Base-by-base conservation (phyloP, 352 stramenopile species). In the Thraustochytrium sp. region DNA sequence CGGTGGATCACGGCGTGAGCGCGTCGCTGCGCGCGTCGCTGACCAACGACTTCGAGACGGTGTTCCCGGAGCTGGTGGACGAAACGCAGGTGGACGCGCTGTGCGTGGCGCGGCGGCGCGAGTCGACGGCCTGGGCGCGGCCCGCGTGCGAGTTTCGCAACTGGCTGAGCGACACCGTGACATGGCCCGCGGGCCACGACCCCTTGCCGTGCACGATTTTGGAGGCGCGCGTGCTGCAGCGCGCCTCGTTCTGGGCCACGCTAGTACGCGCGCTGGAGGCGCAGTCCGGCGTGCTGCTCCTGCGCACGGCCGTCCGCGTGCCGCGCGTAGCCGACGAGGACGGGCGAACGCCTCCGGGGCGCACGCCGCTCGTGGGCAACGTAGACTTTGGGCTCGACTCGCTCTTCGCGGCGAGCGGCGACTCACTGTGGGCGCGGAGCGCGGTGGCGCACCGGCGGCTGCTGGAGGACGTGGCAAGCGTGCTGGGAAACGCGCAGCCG, bases 111-210 rank as follows among this genome's bases (percentile, higher is more conserved):
- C 3, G 65, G 0, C 21, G 34, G 23, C 49, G 36, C 18, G 16
- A 37, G 36, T 55, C 42, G 23, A 62, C 49, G 8, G 13, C 40
- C 8, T 77, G 42, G 42, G 65, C 42, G 21, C 65, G 65, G 8
- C 65, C 65, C n/a, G 42, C 65, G 8, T 77, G 65, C 26, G n/a
- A 62, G 11, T 77, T 77, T 26, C 31, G 8, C 0, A 77, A 77
- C 1, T 55, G 46, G 31, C 8, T 62, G 29, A 38, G 23, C n/a
- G 42, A 29, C 23, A 29, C 13, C 0, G 26, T 62, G 13, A 34
- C 18, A 37, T 77, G 29, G 59, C 36, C 59, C 16, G 59, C 34
- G 40, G 59, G 59, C 3, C 59, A 72, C 3, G 26, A 44, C 40
- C 26, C 13, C 34, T 21, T 72, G 9, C 59, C 59, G 26, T 72